A percentile compares a stretch with the other conserved stretches of the same genome.
Conservation (phyloP, 768 basidiomycete genomes). For the Podaxis sp. region DNA sequence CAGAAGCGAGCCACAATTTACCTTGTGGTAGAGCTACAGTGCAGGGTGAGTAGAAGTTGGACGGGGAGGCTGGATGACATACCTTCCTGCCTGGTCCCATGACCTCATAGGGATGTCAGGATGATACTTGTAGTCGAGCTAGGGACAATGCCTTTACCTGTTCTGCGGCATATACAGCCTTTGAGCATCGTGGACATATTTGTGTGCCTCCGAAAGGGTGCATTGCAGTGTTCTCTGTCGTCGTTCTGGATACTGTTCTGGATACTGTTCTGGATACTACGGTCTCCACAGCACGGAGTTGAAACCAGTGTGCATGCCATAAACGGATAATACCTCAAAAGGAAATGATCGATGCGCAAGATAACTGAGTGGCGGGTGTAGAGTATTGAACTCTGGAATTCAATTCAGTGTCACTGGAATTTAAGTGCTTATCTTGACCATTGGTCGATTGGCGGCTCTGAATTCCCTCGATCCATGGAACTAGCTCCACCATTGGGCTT, state of each 20-base stretch:
- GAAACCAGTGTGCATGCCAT: background rate
- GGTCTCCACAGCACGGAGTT: background rate
- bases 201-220: constrained; percentile 62
- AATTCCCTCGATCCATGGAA: no score
- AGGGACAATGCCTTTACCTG: constrained; percentile 48
- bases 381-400: no score
- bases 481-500: no score
- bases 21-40: constrained; percentile 77
- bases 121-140: background rate
- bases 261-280: background rate
- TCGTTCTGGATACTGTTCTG: background rate
- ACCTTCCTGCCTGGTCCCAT: constrained; percentile 91
- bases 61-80: constrained; percentile 21
- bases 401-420: no score
- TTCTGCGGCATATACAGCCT: constrained; percentile 84
- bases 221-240: constrained; percentile 46
- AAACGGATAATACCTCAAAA: background rate
- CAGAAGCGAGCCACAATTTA: constrained; percentile 19
- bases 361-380: background rate
- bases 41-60: constrained; percentile 4
- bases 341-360: background rate
- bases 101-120: constrained; percentile 39
- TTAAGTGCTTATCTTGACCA: no score
- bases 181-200: constrained; percentile 70
- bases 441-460: no score